Percentiles rank a stretch among this genome's conserved stretches.
These are phyloP conservation scores for Saccharomyces mikatae DNA, from an alignment of 805 yeast species.

Conservation along the genomic window DNA sequence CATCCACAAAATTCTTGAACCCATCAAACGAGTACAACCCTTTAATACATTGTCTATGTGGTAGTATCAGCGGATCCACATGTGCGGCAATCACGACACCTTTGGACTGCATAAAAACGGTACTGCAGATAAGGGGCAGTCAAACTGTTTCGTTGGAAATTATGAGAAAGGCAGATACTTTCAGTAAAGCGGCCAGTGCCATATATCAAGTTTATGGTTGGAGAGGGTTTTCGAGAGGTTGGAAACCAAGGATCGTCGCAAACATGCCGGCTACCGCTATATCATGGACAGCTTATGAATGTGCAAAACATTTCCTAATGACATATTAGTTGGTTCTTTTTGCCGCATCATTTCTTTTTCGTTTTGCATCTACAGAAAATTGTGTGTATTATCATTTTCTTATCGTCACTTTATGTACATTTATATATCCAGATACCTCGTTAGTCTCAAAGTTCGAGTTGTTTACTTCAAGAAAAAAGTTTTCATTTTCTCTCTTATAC, in stretches of 20 bases:
- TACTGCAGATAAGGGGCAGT: slow-evolving; percentile 72
- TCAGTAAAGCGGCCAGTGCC: slow-evolving; percentile 63
- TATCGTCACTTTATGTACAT: not conserved
- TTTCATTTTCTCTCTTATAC: not conserved
- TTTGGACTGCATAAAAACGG: slow-evolving; percentile 86
- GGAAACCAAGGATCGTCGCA: slow-evolving; percentile 83
- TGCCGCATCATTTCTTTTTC: not conserved
- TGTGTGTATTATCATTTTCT: not conserved
- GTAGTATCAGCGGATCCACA: slow-evolving; percentile 89
- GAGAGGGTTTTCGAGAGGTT: slow-evolving; percentile 71
- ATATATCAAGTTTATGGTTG: slow-evolving; percentile 56
- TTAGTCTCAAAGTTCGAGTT: not conserved
- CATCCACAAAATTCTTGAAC: slow-evolving; percentile 70
- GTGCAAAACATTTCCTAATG: slow-evolving; percentile 62
- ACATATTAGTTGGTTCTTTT: not conserved
- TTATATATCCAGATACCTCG: not conserved
- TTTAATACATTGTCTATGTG: slow-evolving; percentile 81
- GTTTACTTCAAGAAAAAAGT: not conserved
- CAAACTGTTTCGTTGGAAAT: slow-evolving; percentile 34
- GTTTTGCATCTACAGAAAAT: not conserved
- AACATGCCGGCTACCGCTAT: slow-evolving; percentile 98
- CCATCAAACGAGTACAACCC: slow-evolving; percentile 81
- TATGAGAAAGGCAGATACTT: slow-evolving; percentile 51
- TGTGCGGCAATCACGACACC: slow-evolving; percentile 98
- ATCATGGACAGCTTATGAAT: slow-evolving; percentile 96